phyloP scores from a whole-genome alignment of 2,329 filamentous ascomycete species.

The Colletotrichum sp. region DNA sequence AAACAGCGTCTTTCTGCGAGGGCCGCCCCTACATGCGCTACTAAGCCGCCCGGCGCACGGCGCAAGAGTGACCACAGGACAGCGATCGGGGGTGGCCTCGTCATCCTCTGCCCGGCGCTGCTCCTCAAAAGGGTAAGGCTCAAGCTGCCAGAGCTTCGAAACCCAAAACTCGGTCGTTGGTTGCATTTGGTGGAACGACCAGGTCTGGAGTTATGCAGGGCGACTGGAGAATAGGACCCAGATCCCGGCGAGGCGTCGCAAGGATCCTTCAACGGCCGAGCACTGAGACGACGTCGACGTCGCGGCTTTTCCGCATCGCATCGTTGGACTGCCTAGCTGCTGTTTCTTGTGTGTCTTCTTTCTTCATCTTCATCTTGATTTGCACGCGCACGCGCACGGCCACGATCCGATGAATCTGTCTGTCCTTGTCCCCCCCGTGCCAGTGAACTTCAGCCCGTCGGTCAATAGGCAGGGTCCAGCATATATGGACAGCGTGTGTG shows the following conservation, averaged over 20 bases:
- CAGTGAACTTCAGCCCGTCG: background rate
- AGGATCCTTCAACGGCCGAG: constrained; percentile 13
- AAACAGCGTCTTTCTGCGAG: background rate
- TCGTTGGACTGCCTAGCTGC: background rate
- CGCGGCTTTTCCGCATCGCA: background rate
- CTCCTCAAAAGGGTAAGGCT: constrained; percentile 13
- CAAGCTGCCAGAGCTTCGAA: constrained; percentile 19
- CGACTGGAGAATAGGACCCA: background rate
- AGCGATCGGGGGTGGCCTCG: constrained; percentile 12
- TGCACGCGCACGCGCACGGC: background rate
- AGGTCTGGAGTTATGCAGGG: constrained; percentile 17
- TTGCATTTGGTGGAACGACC: constrained; percentile 20
- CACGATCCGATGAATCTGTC: background rate
- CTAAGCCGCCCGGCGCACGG: background rate
- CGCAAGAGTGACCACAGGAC: background rate
- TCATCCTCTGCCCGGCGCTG: constrained; percentile 14
- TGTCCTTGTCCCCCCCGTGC: background rate
- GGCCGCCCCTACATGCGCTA: background rate
- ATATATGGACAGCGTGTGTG: background rate
- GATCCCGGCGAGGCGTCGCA: constrained; percentile 13
- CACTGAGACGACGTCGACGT: constrained; percentile 5
- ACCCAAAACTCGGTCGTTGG: constrained; percentile 17
- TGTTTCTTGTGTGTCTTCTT: background rate
- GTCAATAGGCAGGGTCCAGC: background rate
- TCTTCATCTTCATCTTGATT: background rate